Percentiles rank a stretch among this genome's conserved stretches.
phyloP scores from a whole-genome alignment of 169 alveolate genomes.

The Plasmodium gonderi region DNA sequence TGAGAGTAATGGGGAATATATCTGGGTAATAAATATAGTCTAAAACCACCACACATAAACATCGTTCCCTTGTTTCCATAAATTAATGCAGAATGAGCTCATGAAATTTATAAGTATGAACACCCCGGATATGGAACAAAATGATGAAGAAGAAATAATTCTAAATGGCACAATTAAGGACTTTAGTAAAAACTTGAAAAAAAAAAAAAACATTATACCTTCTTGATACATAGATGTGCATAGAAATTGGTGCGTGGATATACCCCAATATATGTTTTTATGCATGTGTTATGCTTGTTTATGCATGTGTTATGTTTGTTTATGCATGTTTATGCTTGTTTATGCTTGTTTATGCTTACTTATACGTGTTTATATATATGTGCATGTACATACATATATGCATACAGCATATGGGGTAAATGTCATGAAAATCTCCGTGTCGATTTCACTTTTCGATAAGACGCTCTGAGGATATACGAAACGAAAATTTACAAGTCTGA shows the following conservation, averaged over 20 bases:
- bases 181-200: background rate
- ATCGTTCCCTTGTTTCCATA: too few relatives aligned
- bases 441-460: conserved; percentile 7
- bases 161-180: conserved; percentile 25
- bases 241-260: background rate
- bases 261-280: background rate
- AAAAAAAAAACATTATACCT: background rate
- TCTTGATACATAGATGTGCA: background rate
- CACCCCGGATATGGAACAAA: background rate
- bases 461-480: conserved; percentile 43
- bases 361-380: background rate
- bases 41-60: background rate
- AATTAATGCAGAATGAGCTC: conserved; percentile 6
- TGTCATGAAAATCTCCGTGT: background rate
- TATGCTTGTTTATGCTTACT: too few relatives aligned
- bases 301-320: background rate
- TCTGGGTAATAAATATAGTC: background rate
- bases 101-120: conserved; percentile 39
- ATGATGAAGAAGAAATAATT: conserved; percentile 24
- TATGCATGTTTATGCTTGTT: too few relatives aligned
- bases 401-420: background rate
- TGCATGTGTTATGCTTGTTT: background rate
- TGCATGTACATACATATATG: background rate
- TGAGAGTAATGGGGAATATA: background rate
- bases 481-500: conserved; percentile 16